Evolutionary conservation across 2,329 filamentous ascomycete genomes (phyloP), one percentile per base, ranked within the genome.

Genomic region (Waltergamsia citrina): DNA sequence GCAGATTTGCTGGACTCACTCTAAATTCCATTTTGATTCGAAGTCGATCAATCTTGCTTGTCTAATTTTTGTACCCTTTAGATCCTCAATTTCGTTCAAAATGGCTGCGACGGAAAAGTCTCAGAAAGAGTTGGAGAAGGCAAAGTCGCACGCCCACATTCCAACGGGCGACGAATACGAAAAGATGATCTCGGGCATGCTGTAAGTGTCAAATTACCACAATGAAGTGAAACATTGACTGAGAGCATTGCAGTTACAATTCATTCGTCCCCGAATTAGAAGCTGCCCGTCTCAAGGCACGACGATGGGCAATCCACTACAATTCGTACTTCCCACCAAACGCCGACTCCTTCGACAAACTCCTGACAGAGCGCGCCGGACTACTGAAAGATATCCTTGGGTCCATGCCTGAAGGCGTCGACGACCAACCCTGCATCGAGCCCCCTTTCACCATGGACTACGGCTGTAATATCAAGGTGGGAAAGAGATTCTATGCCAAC

Each of bases 121-220:
- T 17, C 19, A 15, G 3, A 12, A 32, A 25, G 34, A 36, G 34
- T 17, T 36, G 19, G 34, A 31, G 15, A 36, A 36, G 29, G 68
- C 71, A n/a, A 66, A 57, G 42, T 57, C 57, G 22, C 51, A 74
- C 9, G 54, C 63, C 11, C 63, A 74, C 39, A 57, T 68, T 3
- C 71, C 71, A 1, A 71, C 65, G 59, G 67, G 69, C 38, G 72
- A 77, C 7, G 67, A 77, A 40, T 78, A 76, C 34, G 70, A 78
- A 46, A 72, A 69, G 46, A 78, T 78, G 72, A 71, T 78, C 32
- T 78, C 71, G 0, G 73, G 74, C 21, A 72, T 78, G 59, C 57
- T 77, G 71, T 74, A 49, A 43, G 63, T 48, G n/a, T 21, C n/a
- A n/a, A 10, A 6, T 29, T 21, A 32, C 6, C 16, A 11, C 15